A percentile compares a stretch with the other conserved stretches of the same genome.
Conservation (phyloP, 108 stramenopile genomes). For the Nitzschia sp. region DNA sequence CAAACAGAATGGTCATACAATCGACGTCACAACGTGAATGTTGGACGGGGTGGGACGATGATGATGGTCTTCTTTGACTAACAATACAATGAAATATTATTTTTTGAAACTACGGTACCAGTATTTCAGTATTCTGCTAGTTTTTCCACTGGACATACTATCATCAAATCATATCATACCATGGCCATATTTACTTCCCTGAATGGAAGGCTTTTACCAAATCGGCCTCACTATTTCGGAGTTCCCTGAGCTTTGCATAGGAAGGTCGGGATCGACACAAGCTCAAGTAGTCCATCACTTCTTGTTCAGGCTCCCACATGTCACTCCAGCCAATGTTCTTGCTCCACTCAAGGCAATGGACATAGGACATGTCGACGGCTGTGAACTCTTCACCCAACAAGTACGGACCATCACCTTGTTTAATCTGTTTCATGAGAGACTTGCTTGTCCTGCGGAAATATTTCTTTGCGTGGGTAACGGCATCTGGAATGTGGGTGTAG, state of each 20-base stretch:
- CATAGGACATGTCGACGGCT: conserved; percentile 72
- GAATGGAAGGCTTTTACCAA: too few species aligned
- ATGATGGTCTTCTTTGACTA: conserved; percentile 9
- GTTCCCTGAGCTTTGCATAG: conserved; percentile 32
- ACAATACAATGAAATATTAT: background rate
- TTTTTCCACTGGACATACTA: background rate
- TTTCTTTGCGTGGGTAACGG: conserved; percentile 59
- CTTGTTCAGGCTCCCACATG: conserved; percentile 25
- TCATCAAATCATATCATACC: too few species aligned
- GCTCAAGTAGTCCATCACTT: conserved; percentile 31
- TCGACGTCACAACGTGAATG: background rate
- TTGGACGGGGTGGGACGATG: background rate
- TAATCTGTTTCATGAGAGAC: conserved; percentile 34
- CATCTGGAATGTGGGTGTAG: conserved; percentile 56
- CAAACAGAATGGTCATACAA: too few species aligned
- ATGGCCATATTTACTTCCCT: too few species aligned
- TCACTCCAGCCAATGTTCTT: conserved; percentile 64
- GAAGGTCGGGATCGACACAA: conserved; percentile 48
- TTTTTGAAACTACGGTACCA: background rate
- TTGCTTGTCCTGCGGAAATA: conserved; percentile 54
- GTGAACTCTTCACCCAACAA: conserved; percentile 59
- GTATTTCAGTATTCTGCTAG: background rate
- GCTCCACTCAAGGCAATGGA: conserved; percentile 73
- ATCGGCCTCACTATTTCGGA: conserved; percentile 8
- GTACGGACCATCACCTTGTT: conserved; percentile 29